phyloP scores from a whole-genome alignment of 1,284 basidiomycete genomes.

The Pseudozyma thailandica region DNA sequence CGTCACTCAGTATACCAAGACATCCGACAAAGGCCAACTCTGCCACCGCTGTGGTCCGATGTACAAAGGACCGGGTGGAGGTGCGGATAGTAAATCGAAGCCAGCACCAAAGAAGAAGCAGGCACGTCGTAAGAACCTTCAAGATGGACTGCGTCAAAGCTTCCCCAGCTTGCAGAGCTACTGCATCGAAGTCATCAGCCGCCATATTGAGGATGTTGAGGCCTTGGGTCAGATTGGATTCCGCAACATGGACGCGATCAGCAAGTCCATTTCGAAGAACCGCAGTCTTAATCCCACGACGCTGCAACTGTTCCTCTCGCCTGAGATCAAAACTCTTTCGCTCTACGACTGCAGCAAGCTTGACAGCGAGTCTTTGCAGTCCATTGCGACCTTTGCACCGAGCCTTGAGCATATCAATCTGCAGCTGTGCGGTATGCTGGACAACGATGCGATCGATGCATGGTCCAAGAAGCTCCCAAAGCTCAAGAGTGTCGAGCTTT shows the following conservation, averaged over 20 bases:
- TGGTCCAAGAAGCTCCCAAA: conserved; percentile 77
- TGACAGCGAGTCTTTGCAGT: conserved; percentile 52
- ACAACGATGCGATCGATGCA: conserved; percentile 75
- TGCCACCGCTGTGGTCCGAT: conserved; percentile 55
- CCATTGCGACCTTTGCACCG: conserved; percentile 58
- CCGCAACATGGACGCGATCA: conserved; percentile 60
- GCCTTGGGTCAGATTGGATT: conserved; percentile 85
- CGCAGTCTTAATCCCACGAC: conserved; percentile 81
- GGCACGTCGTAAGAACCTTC: conserved; percentile 28
- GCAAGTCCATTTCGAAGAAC: conserved; percentile 80
- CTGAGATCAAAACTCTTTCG: conserved; percentile 76
- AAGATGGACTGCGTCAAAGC: conserved; percentile 48
- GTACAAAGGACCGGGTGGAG: conserved; percentile 33
- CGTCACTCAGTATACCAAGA: conserved; percentile 75
- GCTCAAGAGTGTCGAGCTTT: conserved; percentile 80
- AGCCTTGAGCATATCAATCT: conserved; percentile 72
- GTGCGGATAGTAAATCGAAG: conserved; percentile 26
- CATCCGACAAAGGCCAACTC: conserved; percentile 38
- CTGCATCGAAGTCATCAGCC: conserved; percentile 87
- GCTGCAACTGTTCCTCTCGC: conserved; percentile 83
- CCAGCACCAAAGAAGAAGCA: conserved; percentile 39
- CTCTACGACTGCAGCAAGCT: conserved; percentile 85
- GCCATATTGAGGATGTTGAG: conserved; percentile 89
- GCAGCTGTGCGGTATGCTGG: conserved; percentile 86
- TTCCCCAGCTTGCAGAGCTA: conserved; percentile 78